These are phyloP conservation scores for Nakaseomyces bracarensis DNA, from an alignment of 1,139 yeast genomes.

Conservation along the genomic window DNA sequence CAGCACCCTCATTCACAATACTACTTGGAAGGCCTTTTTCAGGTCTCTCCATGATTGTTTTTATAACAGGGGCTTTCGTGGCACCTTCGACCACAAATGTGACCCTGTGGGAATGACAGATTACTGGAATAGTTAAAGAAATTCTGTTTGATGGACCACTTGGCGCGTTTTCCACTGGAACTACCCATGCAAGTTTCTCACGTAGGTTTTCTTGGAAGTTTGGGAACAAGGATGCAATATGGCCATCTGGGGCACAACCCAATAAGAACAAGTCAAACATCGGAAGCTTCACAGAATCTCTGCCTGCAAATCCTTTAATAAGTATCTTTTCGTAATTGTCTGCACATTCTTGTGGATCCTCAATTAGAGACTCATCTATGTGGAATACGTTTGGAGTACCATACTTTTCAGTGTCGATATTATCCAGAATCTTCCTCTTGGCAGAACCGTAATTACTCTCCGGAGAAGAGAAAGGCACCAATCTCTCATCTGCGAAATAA, in stretches of 20 bases:
- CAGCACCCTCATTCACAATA: constrained; percentile 91
- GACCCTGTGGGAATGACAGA: constrained; percentile 87
- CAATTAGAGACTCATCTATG: constrained; percentile 66
- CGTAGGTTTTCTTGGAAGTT: constrained; percentile 73
- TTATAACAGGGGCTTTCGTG: constrained; percentile 87
- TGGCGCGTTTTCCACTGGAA: constrained; percentile 89
- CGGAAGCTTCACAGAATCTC: constrained; percentile 91
- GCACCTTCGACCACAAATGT: constrained; percentile 94
- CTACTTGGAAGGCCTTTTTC: constrained; percentile 94
- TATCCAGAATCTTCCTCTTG: constrained; percentile 71
- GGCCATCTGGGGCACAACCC: constrained; percentile 99
- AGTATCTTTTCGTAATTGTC: constrained; percentile 82
- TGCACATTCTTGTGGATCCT: constrained; percentile 91
- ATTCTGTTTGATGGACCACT: constrained; percentile 82
- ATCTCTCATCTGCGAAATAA: constrained; percentile 92
- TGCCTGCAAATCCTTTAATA: constrained; percentile 87
- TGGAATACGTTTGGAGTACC: constrained; percentile 68
- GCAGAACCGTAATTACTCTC: constrained; percentile 90
- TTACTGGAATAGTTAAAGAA: constrained; percentile 88
- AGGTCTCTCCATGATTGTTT: constrained; percentile 92
- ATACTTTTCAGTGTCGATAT: constrained; percentile 40
- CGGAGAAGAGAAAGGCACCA: constrained; percentile 76
- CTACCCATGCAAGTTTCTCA: constrained; percentile 93
- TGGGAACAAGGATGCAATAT: constrained; percentile 91
- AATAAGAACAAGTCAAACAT: constrained; percentile 82